Evolutionary conservation across 768 basidiomycete genomes (phyloP).

Genomic region (Dictyophora rubrovolvata): DNA sequence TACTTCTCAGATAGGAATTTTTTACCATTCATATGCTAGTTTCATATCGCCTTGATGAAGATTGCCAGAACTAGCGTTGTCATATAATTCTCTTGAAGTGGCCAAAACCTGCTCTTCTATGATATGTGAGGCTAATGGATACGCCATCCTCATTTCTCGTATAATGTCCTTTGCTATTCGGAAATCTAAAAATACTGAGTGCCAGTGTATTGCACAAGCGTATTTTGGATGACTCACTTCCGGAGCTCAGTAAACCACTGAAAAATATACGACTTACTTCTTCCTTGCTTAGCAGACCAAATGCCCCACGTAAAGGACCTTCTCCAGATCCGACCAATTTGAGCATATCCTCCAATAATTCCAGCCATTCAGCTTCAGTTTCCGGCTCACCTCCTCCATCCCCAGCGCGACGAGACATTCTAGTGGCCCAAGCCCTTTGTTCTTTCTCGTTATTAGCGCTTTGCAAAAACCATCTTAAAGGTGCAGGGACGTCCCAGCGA

Average conservation of each 20-base stretch:
- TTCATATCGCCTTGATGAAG: constrained; percentile 94
- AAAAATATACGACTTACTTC: constrained; percentile 82
- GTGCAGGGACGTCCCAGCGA: constrained; percentile 76
- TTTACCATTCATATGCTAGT: constrained; percentile 88
- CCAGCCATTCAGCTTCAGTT: constrained; percentile 72
- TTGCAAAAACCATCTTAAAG: constrained; percentile 84
- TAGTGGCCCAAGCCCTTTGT: constrained; percentile 78
- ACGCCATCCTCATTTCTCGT: constrained; percentile 13
- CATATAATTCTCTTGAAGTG: constrained; percentile 84
- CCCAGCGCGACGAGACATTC: constrained; percentile 68
- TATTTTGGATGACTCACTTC: constrained; percentile 50
- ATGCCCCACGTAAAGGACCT: constrained; percentile 59
- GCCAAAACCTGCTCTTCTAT: constrained; percentile 74
- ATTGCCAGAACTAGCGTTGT: constrained; percentile 88
- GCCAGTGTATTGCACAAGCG: background rate
- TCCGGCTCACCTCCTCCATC: constrained; percentile 41
- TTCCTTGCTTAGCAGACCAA: constrained; percentile 58
- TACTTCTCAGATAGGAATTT: constrained; percentile 2
- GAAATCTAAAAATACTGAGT: constrained; percentile 38
- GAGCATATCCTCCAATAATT: constrained; percentile 83
- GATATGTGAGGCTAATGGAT: constrained; percentile 31
- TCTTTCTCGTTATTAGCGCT: constrained; percentile 53
- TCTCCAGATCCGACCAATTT: constrained; percentile 63
- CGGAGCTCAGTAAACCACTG: constrained; percentile 73
- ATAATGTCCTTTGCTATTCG: constrained; percentile 58